Base-by-base conservation (phyloP, 441 rosid genomes). In the Pelargonium myrrhifolium region DNA sequence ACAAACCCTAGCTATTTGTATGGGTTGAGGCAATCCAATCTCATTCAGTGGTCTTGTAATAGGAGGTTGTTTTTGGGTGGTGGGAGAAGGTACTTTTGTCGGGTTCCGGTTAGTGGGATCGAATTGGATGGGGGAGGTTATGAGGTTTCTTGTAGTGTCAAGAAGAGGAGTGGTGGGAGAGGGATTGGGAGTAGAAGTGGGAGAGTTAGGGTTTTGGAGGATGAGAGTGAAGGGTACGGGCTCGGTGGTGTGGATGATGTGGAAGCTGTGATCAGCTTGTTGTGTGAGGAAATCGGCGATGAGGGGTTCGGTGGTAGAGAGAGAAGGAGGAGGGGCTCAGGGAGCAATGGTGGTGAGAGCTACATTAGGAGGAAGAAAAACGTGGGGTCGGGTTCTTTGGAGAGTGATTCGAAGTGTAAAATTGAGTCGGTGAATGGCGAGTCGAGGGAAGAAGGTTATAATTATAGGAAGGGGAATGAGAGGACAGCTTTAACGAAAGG, bases 1-100 rank as follows among this genome's bases (percentile, higher is more conserved):
- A 22, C 71, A 68, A 74, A 65, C 80, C 78, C 91, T 69, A 70
- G 77, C 56, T 82, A 78, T 66, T 73, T 79, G 73, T 84, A 73
- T 78, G 96, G 95, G 58, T 59, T 81, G 74, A 83, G 96, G 80
- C 96, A 91, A 65, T 85, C 96, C 65, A 77, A 82, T 42, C 77
- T 93, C 66, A 81, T 93, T 72, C 90, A 84, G 1, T 81, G 84
- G 64, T 75, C 92, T 60, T 83, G 89, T 65, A 78, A 76, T 75
- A 84, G 80, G 78, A 79, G 87, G 79, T 67, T 85, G 71, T 67
- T 87, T 8, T 74, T 83, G 67, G 82, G 77, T 65, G 81, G 74
- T 58, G 72, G 71, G 56, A 69, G 67, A 10, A 60, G 78, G 71
- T 68, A 55, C 43, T 35, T 65, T 69, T 26, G 22, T 58, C 79